Evolutionary conservation across 1,284 basidiomycete genomes (phyloP).

Genomic region (Irpex sp.): DNA sequence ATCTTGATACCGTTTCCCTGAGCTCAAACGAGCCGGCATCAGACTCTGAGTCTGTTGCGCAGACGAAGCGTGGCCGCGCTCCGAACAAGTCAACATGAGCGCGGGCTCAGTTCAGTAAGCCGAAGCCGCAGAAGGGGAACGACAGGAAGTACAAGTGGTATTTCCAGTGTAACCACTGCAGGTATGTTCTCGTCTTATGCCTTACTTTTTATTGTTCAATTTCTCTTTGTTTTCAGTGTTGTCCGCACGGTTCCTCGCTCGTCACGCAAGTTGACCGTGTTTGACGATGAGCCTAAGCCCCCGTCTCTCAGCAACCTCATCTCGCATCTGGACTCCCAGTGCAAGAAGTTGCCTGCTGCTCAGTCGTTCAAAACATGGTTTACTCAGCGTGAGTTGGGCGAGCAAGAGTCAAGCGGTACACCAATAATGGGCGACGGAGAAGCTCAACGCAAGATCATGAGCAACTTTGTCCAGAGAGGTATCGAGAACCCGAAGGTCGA

Average conservation of each 20-base stretch:
- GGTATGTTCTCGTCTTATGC: neutral
- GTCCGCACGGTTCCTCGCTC: neutral
- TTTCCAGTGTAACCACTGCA: neutral
- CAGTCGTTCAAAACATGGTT: neutral
- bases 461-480: conserved; percentile 10
- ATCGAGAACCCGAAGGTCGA: conserved; percentile 14
- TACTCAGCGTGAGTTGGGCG: neutral
- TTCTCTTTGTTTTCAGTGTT: conserved; percentile 6
- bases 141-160: neutral
- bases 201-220: neutral
- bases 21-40: neutral
- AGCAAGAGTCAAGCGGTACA: neutral
- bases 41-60: neutral
- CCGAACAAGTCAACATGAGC: neutral
- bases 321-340: neutral
- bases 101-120: neutral
- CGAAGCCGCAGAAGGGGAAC: neutral
- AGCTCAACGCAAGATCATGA: neutral
- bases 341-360: neutral
- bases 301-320: conserved; percentile 3
- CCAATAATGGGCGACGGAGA: neutral
- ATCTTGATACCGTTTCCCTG: neutral
- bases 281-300: neutral
- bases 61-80: neutral
- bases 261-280: neutral